Evolutionary conservation across 805 yeast species (phyloP), one percentile per base, ranked within the genome.

Genomic region (Isabelozyma pseudorhagii): DNA sequence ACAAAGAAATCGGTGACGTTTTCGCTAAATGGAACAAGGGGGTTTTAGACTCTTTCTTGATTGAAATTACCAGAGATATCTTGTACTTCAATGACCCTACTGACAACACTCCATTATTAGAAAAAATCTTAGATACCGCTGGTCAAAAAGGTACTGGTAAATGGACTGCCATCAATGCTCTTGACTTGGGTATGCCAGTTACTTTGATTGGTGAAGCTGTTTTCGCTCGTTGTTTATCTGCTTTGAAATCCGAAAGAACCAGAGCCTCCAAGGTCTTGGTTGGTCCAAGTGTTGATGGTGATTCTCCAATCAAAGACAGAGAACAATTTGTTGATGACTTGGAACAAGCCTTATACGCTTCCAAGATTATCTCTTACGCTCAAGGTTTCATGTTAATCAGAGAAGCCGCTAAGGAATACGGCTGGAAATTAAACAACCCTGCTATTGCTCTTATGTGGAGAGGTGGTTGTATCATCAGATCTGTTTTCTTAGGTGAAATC

Each of bases 71-170:
- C 59, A 89, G 96, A 74, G 97, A 93, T 71, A 91, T 93, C 64
- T 80, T 94, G 71, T 85, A 87, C 71, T 90, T 73, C 82, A 82
- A 90, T 71, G 97, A 93, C 70, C 78, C 78, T 53, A 82, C 80
- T 54, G 97, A 92, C 66, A 96, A 96, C 61, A 83, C 84, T 59
- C 96, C 98, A 64, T 77, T 94, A 58, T 96, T 93, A 53, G 98
- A 94, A 81, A 94, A 93, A 83, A 92, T 93, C 68, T 78, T 91
- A 73, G 99, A 93, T 77, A 73, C 89, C 66, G 99, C 99, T 61
- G 98, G 98, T 64, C 98, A 93, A 82, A 93, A 93, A 83, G 99
- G 99, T 83, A 93, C 99, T 60, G 99, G 99, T 80, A 93, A 93
- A 81, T 93, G 99, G 99, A 94, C 98, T 61, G 97, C 98, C 57